Evolutionary conservation across 148 eudicot species (phyloP).

Genomic region (Mesembryanthemum crystallinum): DNA sequence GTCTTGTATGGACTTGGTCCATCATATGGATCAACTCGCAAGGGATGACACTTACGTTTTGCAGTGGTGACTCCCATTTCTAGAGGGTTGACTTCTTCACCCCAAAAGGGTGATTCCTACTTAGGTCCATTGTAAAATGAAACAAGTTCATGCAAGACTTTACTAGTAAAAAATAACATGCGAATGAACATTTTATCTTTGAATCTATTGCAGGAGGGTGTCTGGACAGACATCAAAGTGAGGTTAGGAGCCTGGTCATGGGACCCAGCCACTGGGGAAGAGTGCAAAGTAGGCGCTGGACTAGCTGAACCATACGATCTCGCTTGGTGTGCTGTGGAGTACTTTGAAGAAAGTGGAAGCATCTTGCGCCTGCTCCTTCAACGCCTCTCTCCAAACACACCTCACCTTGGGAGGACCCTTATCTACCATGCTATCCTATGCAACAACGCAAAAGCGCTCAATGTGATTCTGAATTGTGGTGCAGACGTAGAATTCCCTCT

Average conservation of each 20-base stretch:
- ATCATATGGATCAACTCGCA: too few relatives aligned
- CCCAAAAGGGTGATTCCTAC: too few relatives aligned
- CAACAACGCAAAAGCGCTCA: constrained; percentile 43
- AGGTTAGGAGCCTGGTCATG: constrained; percentile 75
- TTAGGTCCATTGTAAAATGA: too few relatives aligned
- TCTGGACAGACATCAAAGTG: constrained; percentile 45
- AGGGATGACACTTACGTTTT: too few relatives aligned
- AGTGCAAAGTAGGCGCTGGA: constrained; percentile 70
- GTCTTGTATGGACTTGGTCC: too few relatives aligned
- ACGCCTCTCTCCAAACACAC: constrained; percentile 43
- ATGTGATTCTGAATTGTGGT: constrained; percentile 40
- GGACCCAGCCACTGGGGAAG: constrained; percentile 59
- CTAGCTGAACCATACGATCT: constrained; percentile 58
- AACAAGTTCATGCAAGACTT: too few relatives aligned
- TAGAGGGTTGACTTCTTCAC: too few relatives aligned
- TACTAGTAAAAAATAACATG: not conserved
- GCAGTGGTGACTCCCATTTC: too few relatives aligned
- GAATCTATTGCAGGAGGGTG: constrained; percentile 35
- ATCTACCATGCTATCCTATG: constrained; percentile 67
- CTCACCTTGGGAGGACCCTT: constrained; percentile 61
- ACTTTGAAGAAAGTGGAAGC: constrained; percentile 59
- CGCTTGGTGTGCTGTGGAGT: constrained; percentile 72
- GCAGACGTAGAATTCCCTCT: constrained; percentile 52
- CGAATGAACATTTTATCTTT: not conserved
- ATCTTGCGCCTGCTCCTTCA: constrained; percentile 52